These are phyloP conservation scores for Xylaria sp. DNA, from an alignment of 2,329 filamentous ascomycete species.

Conservation along the genomic window DNA sequence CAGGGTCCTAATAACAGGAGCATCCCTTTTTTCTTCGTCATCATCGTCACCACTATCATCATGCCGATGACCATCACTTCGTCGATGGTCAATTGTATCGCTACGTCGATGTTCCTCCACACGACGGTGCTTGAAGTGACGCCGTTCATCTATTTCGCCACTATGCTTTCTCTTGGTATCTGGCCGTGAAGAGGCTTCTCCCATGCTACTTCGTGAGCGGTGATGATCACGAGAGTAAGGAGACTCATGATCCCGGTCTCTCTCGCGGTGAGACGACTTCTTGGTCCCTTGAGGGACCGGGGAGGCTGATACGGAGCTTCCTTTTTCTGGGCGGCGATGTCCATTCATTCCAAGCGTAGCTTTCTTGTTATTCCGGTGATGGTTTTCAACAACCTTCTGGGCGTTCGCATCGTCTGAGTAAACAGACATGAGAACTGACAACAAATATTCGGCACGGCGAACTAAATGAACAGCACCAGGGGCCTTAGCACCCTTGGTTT, in stretches of 20 bases:
- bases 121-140: conserved; percentile 55
- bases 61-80: conserved; percentile 44
- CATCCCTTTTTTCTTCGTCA: conserved; percentile 46
- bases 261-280: conserved; percentile 54
- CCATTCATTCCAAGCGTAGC: conserved; percentile 59
- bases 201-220: conserved; percentile 56
- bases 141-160: conserved; percentile 57
- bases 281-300: conserved; percentile 65
- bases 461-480: conserved; percentile 98
- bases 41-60: conserved; percentile 47
- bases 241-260: conserved; percentile 52
- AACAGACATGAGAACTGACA: conserved; percentile 89
- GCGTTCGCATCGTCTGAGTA: conserved; percentile 78
- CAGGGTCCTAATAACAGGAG: conserved; percentile 41
- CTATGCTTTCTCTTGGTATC: conserved; percentile 68
- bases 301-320: conserved; percentile 70
- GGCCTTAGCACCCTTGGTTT: conserved; percentile 83
- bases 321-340: conserved; percentile 63
- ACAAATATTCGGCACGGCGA: conserved; percentile 89
- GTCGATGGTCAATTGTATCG: conserved; percentile 42
- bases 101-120: conserved; percentile 50
- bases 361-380: conserved; percentile 94
- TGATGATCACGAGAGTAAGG: conserved; percentile 54
- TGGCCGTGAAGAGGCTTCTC: conserved; percentile 58
- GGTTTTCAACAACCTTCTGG: conserved; percentile 84